Evolutionary conservation across 805 yeast species (phyloP).

Genomic region (Suhomyces sp.): DNA sequence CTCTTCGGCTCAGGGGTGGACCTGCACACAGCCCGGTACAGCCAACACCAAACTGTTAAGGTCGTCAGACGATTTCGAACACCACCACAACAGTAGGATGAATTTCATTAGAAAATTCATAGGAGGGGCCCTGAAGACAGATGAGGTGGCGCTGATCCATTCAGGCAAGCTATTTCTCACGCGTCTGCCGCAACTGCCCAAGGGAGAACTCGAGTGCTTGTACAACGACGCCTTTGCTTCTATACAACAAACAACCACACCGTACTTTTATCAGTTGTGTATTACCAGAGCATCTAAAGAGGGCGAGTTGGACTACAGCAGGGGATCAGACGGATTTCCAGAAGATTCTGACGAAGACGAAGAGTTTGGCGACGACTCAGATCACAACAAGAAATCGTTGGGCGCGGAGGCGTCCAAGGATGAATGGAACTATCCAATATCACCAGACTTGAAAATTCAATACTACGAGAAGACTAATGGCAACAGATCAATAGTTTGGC

Average conservation of each 20-base stretch:
- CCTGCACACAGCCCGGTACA: background rate
- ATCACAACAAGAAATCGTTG: conserved; percentile 15
- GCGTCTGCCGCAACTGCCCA: conserved; percentile 76
- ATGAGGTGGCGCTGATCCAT: conserved; percentile 66
- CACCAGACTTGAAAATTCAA: conserved; percentile 56
- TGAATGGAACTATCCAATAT: conserved; percentile 70
- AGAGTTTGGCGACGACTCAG: conserved; percentile 24
- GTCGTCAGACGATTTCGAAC: background rate
- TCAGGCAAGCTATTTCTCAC: conserved; percentile 75
- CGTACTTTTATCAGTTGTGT: conserved; percentile 66
- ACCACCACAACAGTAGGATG: conserved; percentile 38
- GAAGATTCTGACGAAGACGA: conserved; percentile 47
- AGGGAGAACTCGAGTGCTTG: conserved; percentile 79
- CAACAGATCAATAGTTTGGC: conserved; percentile 68
- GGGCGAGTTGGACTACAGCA: conserved; percentile 53
- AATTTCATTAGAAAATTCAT: conserved; percentile 68
- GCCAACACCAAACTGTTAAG: background rate
- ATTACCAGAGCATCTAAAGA: conserved; percentile 68
- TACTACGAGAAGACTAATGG: conserved; percentile 53
- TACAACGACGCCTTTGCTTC: conserved; percentile 77
- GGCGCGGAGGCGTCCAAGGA: conserved; percentile 39
- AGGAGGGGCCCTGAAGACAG: conserved; percentile 48
- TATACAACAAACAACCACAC: conserved; percentile 64
- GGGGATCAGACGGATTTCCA: conserved; percentile 35
- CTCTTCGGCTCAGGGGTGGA: background rate